phyloP scores from a whole-genome alignment of 2,329 filamentous ascomycete species.

The Exserohilum turcica region DNA sequence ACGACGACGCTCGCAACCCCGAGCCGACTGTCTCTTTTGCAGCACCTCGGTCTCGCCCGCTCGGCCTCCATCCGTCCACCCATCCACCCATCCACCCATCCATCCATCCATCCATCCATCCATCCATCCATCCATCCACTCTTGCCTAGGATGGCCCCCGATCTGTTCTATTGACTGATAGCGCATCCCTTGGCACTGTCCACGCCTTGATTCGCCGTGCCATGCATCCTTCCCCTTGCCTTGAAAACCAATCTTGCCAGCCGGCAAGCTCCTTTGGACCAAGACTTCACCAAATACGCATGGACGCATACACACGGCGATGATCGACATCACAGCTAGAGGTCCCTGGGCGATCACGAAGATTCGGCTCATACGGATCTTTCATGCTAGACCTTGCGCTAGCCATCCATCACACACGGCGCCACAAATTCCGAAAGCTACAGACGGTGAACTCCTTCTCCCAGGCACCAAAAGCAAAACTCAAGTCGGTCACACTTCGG shows the following conservation, averaged over 20 bases:
- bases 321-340: conserved; percentile 9
- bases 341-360: conserved; percentile 16
- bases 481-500: conserved; percentile 8
- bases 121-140: no score
- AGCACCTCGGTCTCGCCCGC: no score
- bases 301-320: conserved; percentile 6
- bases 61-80: no score
- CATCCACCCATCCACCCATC: no score
- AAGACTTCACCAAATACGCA: background rate
- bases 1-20: conserved; percentile 1
- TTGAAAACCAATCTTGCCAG: background rate
- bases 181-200: conserved; percentile 5
- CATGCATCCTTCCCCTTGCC: conserved; percentile 3
- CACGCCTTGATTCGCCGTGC: conserved; percentile 3
- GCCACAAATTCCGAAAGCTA: background rate
- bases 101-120: no score
- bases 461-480: conserved; percentile 5
- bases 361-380: conserved; percentile 14
- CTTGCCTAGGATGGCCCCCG: conserved; percentile 3
- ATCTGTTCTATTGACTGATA: conserved; percentile 14
- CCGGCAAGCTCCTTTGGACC: conserved; percentile 7
- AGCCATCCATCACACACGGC: conserved; percentile 9
- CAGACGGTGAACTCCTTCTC: conserved; percentile 5
- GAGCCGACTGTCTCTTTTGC: background rate
- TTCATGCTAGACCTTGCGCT: conserved; percentile 8